Percentiles rank a stretch among this genome's conserved stretches.
Evolutionary conservation across 1,284 basidiomycete genomes (phyloP).

Genomic region (Takashimella koratensis): DNA sequence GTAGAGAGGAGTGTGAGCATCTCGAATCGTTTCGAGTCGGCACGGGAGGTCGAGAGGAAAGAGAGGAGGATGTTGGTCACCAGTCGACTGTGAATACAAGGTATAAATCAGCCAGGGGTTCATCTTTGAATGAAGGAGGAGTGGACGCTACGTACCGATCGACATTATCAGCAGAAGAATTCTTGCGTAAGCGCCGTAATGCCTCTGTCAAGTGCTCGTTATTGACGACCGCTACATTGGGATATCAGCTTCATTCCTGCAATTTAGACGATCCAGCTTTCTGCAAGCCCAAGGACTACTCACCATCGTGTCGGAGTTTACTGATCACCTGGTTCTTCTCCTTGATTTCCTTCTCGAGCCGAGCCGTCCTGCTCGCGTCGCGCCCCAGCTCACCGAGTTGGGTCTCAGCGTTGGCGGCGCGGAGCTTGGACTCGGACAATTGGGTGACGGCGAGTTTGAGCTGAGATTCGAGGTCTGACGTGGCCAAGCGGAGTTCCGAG

Average conservation of each 20-base stretch:
- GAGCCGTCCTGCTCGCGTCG: constrained; percentile 62
- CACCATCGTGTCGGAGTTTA: constrained; percentile 91
- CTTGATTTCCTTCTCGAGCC: constrained; percentile 83
- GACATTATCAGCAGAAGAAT: constrained; percentile 81
- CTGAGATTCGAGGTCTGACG: constrained; percentile 74
- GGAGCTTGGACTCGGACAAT: constrained; percentile 77
- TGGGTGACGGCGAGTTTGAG: constrained; percentile 66
- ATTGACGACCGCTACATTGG: constrained; percentile 73
- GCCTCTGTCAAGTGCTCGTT: constrained; percentile 98
- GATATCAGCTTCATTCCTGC: constrained; percentile 1
- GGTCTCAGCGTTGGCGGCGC: constrained; percentile 75
- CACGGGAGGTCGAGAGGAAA: constrained; percentile 84
- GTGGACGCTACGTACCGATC: constrained; percentile 55
- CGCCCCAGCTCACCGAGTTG: constrained; percentile 68
- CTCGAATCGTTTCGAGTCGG: constrained; percentile 92
- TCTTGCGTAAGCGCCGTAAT: constrained; percentile 81
- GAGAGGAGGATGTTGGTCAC: constrained; percentile 93
- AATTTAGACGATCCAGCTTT: no score
- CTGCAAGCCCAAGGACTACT: constrained; percentile 24
- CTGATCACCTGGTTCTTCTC: constrained; percentile 89
- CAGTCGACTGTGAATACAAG: constrained; percentile 58
- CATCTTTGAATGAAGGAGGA: background rate
- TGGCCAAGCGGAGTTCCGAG: constrained; percentile 61
- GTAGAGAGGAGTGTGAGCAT: constrained; percentile 86
- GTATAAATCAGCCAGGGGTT: background rate